A percentile compares a stretch with the other conserved stretches of the same genome.
Evolutionary conservation across 768 basidiomycete species (phyloP).

Genomic region (Phylloporus sp.): DNA sequence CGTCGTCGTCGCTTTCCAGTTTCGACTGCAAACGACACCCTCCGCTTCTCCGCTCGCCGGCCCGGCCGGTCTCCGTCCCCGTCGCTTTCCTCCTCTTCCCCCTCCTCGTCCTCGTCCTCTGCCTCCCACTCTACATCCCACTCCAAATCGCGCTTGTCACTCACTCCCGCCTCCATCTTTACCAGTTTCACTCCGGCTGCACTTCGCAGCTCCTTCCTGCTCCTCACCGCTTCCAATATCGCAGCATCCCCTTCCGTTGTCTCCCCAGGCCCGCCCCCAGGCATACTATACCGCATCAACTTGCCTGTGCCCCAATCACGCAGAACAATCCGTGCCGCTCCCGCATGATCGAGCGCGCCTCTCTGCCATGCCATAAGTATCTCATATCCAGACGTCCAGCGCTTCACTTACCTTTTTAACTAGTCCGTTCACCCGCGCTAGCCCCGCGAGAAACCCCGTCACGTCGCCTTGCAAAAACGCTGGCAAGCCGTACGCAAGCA

Average conservation of each 20-base stretch:
- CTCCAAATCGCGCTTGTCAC: conserved; percentile 40
- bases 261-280: conserved; percentile 30
- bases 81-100: conserved; percentile 4
- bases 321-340: conserved; percentile 73
- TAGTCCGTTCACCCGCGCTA: conserved; percentile 71
- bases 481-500: conserved; percentile 83
- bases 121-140: conserved; percentile 35
- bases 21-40: conserved; percentile 44
- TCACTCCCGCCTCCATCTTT: conserved; percentile 38
- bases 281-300: conserved; percentile 67
- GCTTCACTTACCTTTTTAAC: conserved; percentile 62
- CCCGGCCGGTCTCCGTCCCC: conserved; percentile 37
- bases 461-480: conserved; percentile 67
- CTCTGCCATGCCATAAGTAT: conserved; percentile 40
- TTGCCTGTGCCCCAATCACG: conserved; percentile 80
- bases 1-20: conserved; percentile 9
- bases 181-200: conserved; percentile 49
- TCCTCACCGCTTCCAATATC: conserved; percentile 43
- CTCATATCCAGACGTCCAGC: not conserved
- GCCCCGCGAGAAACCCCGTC: conserved; percentile 66
- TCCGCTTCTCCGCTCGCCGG: conserved; percentile 39
- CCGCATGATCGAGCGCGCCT: conserved; percentile 65
- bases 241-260: conserved; percentile 38
- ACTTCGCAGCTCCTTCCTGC: conserved; percentile 67
- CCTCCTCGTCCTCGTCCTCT: conserved; percentile 36